Evolutionary conservation across 768 basidiomycete genomes (phyloP), one percentile per base, ranked within the genome.

Genomic region (Amyloporia xantha): DNA sequence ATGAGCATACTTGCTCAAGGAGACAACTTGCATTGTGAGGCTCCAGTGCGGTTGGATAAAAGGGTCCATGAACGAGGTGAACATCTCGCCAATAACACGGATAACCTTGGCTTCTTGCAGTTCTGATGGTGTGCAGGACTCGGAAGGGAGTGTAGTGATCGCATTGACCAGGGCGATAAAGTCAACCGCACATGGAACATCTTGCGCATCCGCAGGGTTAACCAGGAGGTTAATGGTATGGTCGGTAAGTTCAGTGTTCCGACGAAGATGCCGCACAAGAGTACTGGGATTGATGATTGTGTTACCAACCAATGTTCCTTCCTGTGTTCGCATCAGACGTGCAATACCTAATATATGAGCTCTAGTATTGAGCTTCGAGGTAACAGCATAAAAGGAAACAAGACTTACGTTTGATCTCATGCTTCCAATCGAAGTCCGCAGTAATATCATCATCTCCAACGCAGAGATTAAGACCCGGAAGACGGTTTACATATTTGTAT

Each of bases 71-170:
- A 53, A 53, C 5, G 52, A 17, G 24, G 23, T 17, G 4, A 68
- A 55, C 42, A 62, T 54, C 39, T 67, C 62, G 4, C 62, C 63
- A 19, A 67, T 52, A 20, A 65, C 54, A 44, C 33, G 56, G 6
- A 67, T 47, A 12, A 58, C 54, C 3, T 41, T 27, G 40, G 52
- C 36, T 17, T 56, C 57, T 2, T 50, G 52, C 5, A 25, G 26
- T 44, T 65, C 58, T 2, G 51, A 40, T 2, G 63, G 61, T 15
- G 54, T 42, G 24, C 59, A 44, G 5, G 52, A 30, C 2, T 48
- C 23, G 0, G 11, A 9, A 21, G 59, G 51, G 13, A 61, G 49
- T 11, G 53, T 46, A 10, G 48, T 47, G 12, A 66, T 40, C n/a
- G 19, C 19, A 15, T 11, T 58, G 54, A 24, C 54, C 49, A 17